Base-by-base conservation (phyloP, 441 rosid species). In the Breynia disticha region DNA sequence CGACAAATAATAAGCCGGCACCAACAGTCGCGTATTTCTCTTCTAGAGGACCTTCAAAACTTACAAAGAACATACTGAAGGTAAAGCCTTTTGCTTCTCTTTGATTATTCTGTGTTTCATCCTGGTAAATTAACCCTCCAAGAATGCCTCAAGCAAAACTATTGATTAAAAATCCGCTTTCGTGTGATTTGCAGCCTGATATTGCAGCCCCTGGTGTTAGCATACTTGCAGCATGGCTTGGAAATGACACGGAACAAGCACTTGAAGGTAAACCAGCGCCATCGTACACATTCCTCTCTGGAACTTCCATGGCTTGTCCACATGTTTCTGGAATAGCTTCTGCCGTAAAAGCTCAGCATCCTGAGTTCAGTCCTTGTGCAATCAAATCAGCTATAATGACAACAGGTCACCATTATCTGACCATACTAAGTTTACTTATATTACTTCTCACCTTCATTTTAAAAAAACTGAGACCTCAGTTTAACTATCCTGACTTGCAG, bases 261-360 rank as follows among this genome's bases (percentile, higher is more conserved):
- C 70, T 66, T 0, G 45, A 48, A 65, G 90, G 93, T 44, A 74
- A 79, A 67, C 65, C 62, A 0, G 66, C 83, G 2, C 78, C 89
- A 4, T 56, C 59, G 8, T 90, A 58, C 68, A 78, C 77, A 50
- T 62, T 86, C 21, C 53, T 82, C 15, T 90, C 95, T 2, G 97
- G 95, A 66, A 84, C 94, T 63, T 86, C 97, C 61, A 86, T 86
- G 95, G 65, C 97, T 10, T 77, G 89, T 66, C 95, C 95, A 5
- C 93, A 86, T 5, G 86, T 82, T 39, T 68, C 93, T 7, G 95
- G 80, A 42, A 61, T 84, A 44, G 86, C 78, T 21, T 83, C 85
- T 0, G 56, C 63, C 1, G 67, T 86, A 19, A 86, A 84, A 72
- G 65, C 81, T 42, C 81, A 37, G 19, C 69, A 83, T 61, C 90